A percentile compares a stretch with the other conserved stretches of the same genome.
phyloP scores from a whole-genome alignment of 2,329 filamentous ascomycete species.

The Stylonectria norvegica region DNA sequence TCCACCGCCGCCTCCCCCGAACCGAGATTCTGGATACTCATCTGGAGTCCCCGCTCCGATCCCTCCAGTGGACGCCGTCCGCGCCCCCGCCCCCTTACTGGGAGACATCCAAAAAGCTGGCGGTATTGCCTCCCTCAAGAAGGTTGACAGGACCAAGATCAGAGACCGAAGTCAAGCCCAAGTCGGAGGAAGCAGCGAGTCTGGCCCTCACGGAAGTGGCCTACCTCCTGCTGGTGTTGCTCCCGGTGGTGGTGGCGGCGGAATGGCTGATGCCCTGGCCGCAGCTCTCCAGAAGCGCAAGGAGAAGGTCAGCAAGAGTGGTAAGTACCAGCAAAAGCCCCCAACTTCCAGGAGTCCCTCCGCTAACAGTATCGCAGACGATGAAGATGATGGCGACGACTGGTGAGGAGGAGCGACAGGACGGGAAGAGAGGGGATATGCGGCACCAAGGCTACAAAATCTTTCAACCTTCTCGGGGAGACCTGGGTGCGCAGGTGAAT shows the following conservation, averaged over 20 bases:
- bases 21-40: constrained; percentile 55
- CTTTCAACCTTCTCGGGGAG: constrained; percentile 8
- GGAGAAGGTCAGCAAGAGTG: constrained; percentile 90
- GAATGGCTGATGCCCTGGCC: constrained; percentile 79
- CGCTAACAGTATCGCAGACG: constrained; percentile 51
- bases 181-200: constrained; percentile 50
- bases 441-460: constrained; percentile 10
- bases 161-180: constrained; percentile 65
- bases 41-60: constrained; percentile 49
- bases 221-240: constrained; percentile 49
- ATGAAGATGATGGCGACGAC: constrained; percentile 74
- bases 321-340: constrained; percentile 56
- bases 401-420: constrained; percentile 45
- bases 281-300: constrained; percentile 78
- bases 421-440: constrained; percentile 1
- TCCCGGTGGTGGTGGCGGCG: constrained; percentile 56
- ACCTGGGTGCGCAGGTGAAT: constrained; percentile 5
- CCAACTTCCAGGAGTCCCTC: neutral
- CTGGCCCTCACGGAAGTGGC: constrained; percentile 47
- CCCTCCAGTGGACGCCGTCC: constrained; percentile 43
- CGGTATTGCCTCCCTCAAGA: constrained; percentile 66
- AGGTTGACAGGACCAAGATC: constrained; percentile 69
- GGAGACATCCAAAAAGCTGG: constrained; percentile 70
- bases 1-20: constrained; percentile 58
- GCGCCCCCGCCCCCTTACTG: constrained; percentile 61